These are phyloP conservation scores for Tolypocladium capitatum DNA, from an alignment of 2,329 filamentous ascomycete species.

Conservation along the genomic window DNA sequence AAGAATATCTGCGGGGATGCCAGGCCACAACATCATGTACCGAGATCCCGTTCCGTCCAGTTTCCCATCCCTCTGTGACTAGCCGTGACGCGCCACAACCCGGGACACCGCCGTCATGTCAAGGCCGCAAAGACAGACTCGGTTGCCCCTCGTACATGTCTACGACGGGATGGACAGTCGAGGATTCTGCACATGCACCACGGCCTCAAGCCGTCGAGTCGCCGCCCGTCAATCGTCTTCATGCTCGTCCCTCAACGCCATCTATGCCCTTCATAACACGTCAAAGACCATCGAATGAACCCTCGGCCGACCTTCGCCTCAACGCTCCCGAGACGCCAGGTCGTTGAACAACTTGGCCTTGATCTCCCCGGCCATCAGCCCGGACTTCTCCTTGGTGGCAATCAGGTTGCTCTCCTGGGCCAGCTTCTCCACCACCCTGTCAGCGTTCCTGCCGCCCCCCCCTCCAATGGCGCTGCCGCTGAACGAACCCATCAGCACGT, in stretches of 20 bases:
- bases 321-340: slow-evolving; percentile 10
- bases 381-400: slow-evolving; percentile 48
- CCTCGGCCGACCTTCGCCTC: not conserved
- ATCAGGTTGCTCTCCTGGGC: slow-evolving; percentile 49
- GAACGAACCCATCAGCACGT: slow-evolving; percentile 8
- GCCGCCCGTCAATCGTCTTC: not conserved
- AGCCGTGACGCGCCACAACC: not conserved
- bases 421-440: slow-evolving; percentile 44
- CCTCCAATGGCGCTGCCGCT: slow-evolving; percentile 11
- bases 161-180: not conserved
- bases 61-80: not conserved
- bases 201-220: not conserved
- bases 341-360: slow-evolving; percentile 50
- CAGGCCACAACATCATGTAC: not conserved
- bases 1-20: not conserved
- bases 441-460: slow-evolving; percentile 9
- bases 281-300: not conserved
- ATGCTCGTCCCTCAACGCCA: not conserved
- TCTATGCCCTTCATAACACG: not conserved
- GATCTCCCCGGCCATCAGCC: slow-evolving; percentile 46
- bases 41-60: not conserved
- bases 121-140: not conserved
- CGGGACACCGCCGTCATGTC: not conserved
- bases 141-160: not conserved
- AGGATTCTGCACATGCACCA: not conserved